Evolutionary conservation across 1,284 basidiomycete species (phyloP), one percentile per base, ranked within the genome.

Genomic region (Ustilago curta): DNA sequence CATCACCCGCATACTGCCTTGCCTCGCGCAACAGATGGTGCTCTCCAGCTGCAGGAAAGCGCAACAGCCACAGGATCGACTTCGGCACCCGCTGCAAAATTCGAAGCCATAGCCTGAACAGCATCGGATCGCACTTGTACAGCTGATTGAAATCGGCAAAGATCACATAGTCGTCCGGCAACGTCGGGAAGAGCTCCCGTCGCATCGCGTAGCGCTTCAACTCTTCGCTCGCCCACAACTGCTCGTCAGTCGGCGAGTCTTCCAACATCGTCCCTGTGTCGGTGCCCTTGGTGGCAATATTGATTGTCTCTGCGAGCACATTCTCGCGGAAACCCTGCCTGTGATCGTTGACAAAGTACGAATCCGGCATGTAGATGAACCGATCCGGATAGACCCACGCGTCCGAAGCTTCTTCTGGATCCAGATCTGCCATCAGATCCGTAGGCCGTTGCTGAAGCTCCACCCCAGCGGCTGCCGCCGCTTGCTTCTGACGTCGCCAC

Each of bases 111-210:
- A 87, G 86, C 74, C 86, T 86, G 79, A 89, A 90, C 66, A 90
- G 87, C 76, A 88, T 87, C 25, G 77, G 74, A 59, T 82, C 80
- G 60, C 68, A 69, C 71, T 84, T 84, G 78, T 85, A 84, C 52
- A 89, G 87, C 86, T 90, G 89, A 77, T 90, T 90, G 81, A 90
- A 90, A 76, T 90, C 89, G 55, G 89, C 89, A 76, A 90, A 90
- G 70, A 90, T 88, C 61, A 90, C 76, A 19, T 77, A 82, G 66
- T 84, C 81, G 51, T 83, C 82, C 5, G 82, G 87, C 81, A 79
- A 88, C 85, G 63, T 85, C 83, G 31, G 87, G 85, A 61, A 90
- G 55, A 79, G 88, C 42, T 79, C 76, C 29, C 71, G 72, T 63
- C 90, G 86, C 78, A 89, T 86, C 21, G 86, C 80, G 68, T 85